Percentiles rank a stretch among this genome's conserved stretches.
phyloP scores from a whole-genome alignment of 768 basidiomycete genomes.

The Tylopilus rubrobrunneus region DNA sequence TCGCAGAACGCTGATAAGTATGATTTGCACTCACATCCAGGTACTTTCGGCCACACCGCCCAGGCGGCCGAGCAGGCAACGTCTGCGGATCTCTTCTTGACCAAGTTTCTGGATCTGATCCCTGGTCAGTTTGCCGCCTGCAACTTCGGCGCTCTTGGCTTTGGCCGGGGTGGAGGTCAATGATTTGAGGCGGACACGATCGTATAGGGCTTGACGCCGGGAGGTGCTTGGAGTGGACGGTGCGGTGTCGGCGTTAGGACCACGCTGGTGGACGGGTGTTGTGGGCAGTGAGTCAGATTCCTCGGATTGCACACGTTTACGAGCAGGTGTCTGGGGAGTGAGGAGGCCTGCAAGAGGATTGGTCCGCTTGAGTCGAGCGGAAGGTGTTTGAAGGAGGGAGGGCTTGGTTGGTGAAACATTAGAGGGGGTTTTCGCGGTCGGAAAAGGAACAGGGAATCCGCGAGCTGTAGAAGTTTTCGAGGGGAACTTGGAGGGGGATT shows the following conservation, averaged over 20 bases:
- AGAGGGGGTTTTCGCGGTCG: slow-evolving; percentile 34
- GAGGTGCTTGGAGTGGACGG: slow-evolving; percentile 71
- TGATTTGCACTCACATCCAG: slow-evolving; percentile 62
- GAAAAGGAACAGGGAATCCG: slow-evolving; percentile 40
- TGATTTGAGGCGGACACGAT: slow-evolving; percentile 73
- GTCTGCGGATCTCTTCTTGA: slow-evolving; percentile 74
- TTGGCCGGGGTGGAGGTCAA: slow-evolving; percentile 67
- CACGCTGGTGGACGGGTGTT: slow-evolving; percentile 65
- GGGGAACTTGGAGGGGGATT: slow-evolving; percentile 38
- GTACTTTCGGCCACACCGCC: slow-evolving; percentile 81
- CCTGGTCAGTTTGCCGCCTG: slow-evolving; percentile 49
- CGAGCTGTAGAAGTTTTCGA: slow-evolving; percentile 11
- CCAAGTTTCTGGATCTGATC: slow-evolving; percentile 68
- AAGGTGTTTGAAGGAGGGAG: slow-evolving; percentile 65
- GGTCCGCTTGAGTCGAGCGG: slow-evolving; percentile 38
- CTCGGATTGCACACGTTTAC: slow-evolving; percentile 43
- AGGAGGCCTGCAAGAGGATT: slow-evolving; percentile 35
- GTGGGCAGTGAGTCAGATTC: slow-evolving; percentile 43
- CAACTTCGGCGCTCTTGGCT: slow-evolving; percentile 35
- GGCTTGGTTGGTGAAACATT: slow-evolving; percentile 46
- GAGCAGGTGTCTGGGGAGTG: slow-evolving; percentile 36
- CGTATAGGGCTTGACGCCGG: slow-evolving; percentile 75
- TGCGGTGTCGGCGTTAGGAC: slow-evolving; percentile 48
- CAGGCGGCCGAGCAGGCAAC: slow-evolving; percentile 74
- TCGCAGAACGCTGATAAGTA: not conserved